Percentiles rank a stretch among this genome's conserved stretches.
phyloP scores from a whole-genome alignment of 495 filamentous ascomycete species.

The Penicillium coffeae region DNA sequence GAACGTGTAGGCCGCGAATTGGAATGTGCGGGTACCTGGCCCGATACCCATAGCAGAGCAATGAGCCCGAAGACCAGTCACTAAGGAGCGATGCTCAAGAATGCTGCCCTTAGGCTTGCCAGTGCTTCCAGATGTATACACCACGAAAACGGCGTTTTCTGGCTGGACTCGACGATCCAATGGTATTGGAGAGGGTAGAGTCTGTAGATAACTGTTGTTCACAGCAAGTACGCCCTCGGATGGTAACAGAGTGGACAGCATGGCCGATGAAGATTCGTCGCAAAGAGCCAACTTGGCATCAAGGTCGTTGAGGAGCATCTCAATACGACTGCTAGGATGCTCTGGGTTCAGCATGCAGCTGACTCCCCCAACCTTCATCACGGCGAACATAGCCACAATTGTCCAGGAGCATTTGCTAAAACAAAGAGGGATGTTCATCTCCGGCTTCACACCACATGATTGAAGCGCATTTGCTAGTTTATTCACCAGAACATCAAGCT shows the following conservation, averaged over 20 bases:
- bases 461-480: conserved; percentile 24
- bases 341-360: neutral
- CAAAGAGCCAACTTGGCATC: conserved; percentile 23
- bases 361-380: conserved; percentile 32
- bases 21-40: neutral
- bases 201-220: too few species aligned
- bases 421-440: conserved; percentile 36
- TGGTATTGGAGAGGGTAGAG: neutral
- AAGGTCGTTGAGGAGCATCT: conserved; percentile 55
- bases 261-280: neutral
- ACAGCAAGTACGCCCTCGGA: neutral
- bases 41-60: conserved; percentile 17
- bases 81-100: conserved; percentile 66
- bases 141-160: conserved; percentile 9
- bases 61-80: conserved; percentile 16
- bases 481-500: conserved; percentile 36
- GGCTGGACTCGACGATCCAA: neutral
- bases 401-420: conserved; percentile 47
- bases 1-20: neutral
- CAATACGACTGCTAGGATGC: conserved; percentile 23
- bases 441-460: conserved; percentile 24
- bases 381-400: conserved; percentile 39
- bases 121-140: conserved; percentile 82
- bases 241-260: neutral
- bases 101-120: conserved; percentile 76